Evolutionary conservation across 306 rosid species (phyloP).

Genomic region (Begonia peltatifolia): DNA sequence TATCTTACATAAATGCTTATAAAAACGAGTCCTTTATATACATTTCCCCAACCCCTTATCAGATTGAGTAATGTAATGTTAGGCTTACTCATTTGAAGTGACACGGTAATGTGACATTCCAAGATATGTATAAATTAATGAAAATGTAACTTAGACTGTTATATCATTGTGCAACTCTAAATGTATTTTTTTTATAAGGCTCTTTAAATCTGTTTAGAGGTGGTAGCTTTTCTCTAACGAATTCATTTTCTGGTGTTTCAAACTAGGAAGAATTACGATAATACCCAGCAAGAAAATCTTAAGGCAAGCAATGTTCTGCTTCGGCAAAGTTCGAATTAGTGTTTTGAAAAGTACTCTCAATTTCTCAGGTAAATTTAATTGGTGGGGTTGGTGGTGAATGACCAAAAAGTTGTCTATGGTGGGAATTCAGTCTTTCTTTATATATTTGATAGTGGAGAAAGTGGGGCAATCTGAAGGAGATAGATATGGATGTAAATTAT

Average conservation of each 20-base stretch:
- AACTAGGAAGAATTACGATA: constrained; percentile 21
- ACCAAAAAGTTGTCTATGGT: constrained; percentile 31
- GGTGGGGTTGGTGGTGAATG: constrained; percentile 54
- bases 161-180: too few relatives aligned
- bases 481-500: constrained; percentile 4
- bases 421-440: constrained; percentile 18
- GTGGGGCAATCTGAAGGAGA: constrained; percentile 37
- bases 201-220: constrained; percentile 1
- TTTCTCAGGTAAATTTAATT: constrained; percentile 22
- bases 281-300: constrained; percentile 14
- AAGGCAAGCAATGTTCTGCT: constrained; percentile 17
- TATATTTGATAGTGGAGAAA: constrained; percentile 33
- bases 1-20: background rate
- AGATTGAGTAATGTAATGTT: background rate
- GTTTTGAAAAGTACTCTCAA: constrained; percentile 31
- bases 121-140: too few relatives aligned
- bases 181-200: too few relatives aligned
- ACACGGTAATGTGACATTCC: too few relatives aligned
- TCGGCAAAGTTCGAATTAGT: constrained; percentile 20
- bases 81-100: too few relatives aligned
- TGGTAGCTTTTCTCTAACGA: constrained; percentile 12
- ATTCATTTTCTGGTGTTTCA: constrained; percentile 17
- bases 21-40: constrained; percentile 6
- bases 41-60: background rate
- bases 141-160: too few relatives aligned